Conservation (phyloP, 306 rosid species). For the Trifolium subterraneum region DNA sequence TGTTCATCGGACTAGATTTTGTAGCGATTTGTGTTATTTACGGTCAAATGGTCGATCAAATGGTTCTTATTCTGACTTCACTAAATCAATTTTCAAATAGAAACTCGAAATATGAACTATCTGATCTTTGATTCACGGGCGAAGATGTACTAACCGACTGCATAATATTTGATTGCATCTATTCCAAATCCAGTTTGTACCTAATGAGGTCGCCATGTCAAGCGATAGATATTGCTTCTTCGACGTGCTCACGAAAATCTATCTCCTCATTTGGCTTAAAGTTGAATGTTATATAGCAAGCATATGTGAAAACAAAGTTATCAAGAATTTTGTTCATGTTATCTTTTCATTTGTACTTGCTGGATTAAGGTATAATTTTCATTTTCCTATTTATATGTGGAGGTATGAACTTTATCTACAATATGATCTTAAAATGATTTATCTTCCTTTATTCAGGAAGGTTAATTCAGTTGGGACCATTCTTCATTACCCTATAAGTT, state of each 20-base stretch:
- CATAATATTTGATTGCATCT: background rate
- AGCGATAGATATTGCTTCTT: no score
- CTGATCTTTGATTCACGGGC: background rate
- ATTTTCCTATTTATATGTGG: constrained; percentile 31
- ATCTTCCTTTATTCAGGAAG: constrained; percentile 31
- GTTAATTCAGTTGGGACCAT: constrained; percentile 44
- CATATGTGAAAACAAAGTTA: constrained; percentile 43
- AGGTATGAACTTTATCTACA: constrained; percentile 37
- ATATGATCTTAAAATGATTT: constrained; percentile 37
- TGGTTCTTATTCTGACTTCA: background rate
- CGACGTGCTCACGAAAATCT: background rate
- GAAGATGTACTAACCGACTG: background rate
- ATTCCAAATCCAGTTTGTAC: background rate
- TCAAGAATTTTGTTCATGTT: background rate
- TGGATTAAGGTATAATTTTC: constrained; percentile 38
- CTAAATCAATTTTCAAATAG: background rate
- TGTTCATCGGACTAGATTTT: background rate
- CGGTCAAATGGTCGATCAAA: background rate
- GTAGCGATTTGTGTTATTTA: background rate
- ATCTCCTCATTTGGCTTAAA: constrained; percentile 36
- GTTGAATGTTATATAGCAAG: constrained; percentile 24
- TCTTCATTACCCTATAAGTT: constrained; percentile 30
- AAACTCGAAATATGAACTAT: background rate
- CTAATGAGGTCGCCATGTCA: no score
- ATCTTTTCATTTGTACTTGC: no score